phyloP scores from a whole-genome alignment of 306 rosid species.

The Acacia melanoxylon region DNA sequence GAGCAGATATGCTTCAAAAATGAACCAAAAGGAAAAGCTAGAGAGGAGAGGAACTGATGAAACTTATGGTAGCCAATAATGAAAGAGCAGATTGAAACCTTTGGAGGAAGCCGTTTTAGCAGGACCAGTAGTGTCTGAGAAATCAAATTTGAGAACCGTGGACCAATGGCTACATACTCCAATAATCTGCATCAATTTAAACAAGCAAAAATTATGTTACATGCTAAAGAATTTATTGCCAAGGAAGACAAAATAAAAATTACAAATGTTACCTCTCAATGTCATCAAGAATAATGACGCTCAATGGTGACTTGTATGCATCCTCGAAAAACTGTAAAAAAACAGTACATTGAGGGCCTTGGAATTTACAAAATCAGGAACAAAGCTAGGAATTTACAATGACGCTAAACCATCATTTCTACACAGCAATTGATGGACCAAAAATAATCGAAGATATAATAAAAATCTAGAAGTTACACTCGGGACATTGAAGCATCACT shows the following conservation, averaged over 20 bases:
- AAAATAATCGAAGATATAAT: background rate
- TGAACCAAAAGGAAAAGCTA: conserved; percentile 5
- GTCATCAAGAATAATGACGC: conserved; percentile 93
- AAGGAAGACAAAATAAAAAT: conserved; percentile 33
- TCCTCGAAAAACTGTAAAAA: conserved; percentile 85
- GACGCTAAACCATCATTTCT: conserved; percentile 13
- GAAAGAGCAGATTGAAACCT: conserved; percentile 52
- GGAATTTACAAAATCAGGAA: conserved; percentile 26
- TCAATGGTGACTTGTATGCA: conserved; percentile 96
- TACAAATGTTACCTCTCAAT: conserved; percentile 72
- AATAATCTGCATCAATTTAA: conserved; percentile 58
- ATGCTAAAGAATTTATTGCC: conserved; percentile 1
- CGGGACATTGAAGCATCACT: conserved; percentile 29
- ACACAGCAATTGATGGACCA: background rate
- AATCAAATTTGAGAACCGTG: conserved; percentile 88
- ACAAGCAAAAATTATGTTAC: background rate
- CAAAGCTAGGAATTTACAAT: conserved; percentile 11
- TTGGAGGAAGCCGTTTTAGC: conserved; percentile 92
- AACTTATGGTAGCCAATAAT: background rate
- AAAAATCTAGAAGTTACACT: conserved; percentile 27
- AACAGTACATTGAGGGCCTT: conserved; percentile 6
- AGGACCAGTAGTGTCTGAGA: conserved; percentile 84
- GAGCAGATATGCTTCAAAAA: conserved; percentile 24
- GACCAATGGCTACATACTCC: conserved; percentile 91
- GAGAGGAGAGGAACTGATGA: background rate